Base-by-base conservation (phyloP, 495 filamentous ascomycete genomes). In the Aspergillus cavernicola region DNA sequence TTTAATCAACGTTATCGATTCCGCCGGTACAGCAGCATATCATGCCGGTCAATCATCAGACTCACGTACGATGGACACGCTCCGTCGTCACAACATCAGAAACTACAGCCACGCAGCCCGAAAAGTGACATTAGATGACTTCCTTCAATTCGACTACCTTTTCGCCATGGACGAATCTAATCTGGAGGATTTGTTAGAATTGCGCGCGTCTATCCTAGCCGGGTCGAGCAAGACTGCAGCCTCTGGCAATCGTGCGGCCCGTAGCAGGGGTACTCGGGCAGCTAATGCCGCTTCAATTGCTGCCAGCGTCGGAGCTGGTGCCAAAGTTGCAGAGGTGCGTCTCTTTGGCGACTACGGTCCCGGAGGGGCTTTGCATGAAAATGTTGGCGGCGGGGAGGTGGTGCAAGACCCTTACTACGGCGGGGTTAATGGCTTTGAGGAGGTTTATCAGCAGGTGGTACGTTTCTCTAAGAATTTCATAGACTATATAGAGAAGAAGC, bases 341-440 rank as follows among this genome's bases (percentile, higher is more conserved):
- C 69, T 98, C 26, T 97, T 95, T 70, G 93, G 93, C 23, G 85
- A 91, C 58, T 96, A 86, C 67, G 84, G 84, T 0, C 48, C 61
- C 1, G 84, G 84, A 39, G 85, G 91, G 38, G 76, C 80, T 54
- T 76, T 97, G 46, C 74, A 79, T 53, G 89, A 92, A 61, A 90
- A 74, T 56, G 77, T 85, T 26, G 85, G 80, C 10, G 80, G 79
- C 1, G 86, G 86, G 29, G 84, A 93, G 63, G 79, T 85, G 35
- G 85, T 97, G n/a, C 73, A 80, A 55, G 93, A 97, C 63, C 93
- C 93, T 8, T 98, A 98, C 64, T 97, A 97, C 71, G 90, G 89
- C 8, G 90, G 80, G 6, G 76, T 74, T 4, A 79, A 90, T 52
- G 90, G 90, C 5, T 98, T 98, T 62, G 85, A 89, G 55, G 81